Evolutionary conservation across 176 grass and related monocot species (phyloP).

Genomic region (Phragmites australis): DNA sequence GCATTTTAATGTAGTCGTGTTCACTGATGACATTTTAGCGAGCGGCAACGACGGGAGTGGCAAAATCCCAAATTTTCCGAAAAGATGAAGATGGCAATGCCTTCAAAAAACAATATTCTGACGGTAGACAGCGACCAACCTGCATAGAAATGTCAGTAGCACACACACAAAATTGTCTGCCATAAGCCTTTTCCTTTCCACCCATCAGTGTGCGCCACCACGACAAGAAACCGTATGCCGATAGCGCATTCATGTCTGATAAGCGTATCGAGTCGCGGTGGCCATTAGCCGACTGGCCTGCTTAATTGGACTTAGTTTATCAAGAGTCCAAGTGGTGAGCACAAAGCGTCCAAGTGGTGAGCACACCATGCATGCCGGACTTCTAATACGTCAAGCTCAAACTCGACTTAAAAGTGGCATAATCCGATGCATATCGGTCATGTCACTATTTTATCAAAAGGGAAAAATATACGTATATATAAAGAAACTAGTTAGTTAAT

Average conservation of each 20-base stretch:
- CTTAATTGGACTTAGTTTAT: constrained; percentile 17
- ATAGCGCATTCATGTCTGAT: constrained; percentile 20
- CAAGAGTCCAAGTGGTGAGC: constrained; percentile 1
- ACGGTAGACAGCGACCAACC: not conserved
- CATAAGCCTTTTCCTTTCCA: not conserved
- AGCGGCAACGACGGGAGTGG: too few relatives aligned
- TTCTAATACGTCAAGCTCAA: too few relatives aligned
- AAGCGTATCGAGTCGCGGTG: constrained; percentile 24
- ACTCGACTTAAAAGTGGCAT: not conserved
- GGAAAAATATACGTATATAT: too few relatives aligned
- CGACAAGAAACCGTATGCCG: constrained; percentile 21
- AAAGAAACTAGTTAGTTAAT: not conserved
- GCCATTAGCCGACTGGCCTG: constrained; percentile 45
- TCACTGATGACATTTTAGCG: too few relatives aligned
- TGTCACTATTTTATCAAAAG: not conserved
- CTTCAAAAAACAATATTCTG: not conserved
- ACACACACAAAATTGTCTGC: constrained; percentile 29
- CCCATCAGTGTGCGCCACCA: constrained; percentile 15
- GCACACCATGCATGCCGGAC: not conserved
- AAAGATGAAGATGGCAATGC: not conserved
- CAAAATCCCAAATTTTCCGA: too few relatives aligned
- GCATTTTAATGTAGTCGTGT: too few relatives aligned
- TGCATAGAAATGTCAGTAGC: not conserved
- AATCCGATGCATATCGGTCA: constrained; percentile 3
- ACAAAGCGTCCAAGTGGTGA: constrained; percentile 10